Percentiles rank a stretch among this genome's conserved stretches.
These are phyloP conservation scores for Pelagophyceae sp. DNA, from an alignment of 352 stramenopile genomes.

Conservation along the genomic window DNA sequence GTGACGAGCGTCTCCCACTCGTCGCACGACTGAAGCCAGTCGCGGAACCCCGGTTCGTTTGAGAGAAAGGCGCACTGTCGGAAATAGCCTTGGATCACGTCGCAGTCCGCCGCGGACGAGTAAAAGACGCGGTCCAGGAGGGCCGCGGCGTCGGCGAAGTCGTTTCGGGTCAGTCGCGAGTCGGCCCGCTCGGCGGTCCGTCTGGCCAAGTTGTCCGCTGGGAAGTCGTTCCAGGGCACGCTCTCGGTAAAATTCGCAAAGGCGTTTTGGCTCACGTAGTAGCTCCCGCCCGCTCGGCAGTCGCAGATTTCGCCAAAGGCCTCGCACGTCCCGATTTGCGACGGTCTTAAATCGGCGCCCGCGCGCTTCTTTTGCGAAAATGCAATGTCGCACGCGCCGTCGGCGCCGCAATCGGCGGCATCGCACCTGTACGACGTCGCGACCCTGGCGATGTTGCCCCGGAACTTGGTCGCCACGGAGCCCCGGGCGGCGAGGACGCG, in stretches of 20 bases:
- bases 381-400: not conserved
- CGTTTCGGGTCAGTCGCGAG: not conserved
- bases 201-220: not conserved
- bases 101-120: not conserved
- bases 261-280: slow-evolving; percentile 4
- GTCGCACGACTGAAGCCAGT: slow-evolving; percentile 17
- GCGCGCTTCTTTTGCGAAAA: not conserved
- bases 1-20: slow-evolving; percentile 22
- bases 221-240: not conserved
- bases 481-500: not conserved
- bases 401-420: not conserved
- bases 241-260: slow-evolving; percentile 3
- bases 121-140: not conserved
- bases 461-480: not conserved
- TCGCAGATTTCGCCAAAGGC: slow-evolving; percentile 2
- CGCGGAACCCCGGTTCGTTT: not conserved
- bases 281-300: not conserved
- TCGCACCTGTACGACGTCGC: slow-evolving; percentile 2
- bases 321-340: not conserved
- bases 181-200: not conserved
- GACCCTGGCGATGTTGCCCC: not conserved
- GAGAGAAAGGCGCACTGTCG: not conserved
- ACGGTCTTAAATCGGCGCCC: not conserved
- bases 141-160: not conserved
- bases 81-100: not conserved